Evolutionary conservation across 108 stramenopile genomes (phyloP).

Genomic region (Thalassiosira profunda): DNA sequence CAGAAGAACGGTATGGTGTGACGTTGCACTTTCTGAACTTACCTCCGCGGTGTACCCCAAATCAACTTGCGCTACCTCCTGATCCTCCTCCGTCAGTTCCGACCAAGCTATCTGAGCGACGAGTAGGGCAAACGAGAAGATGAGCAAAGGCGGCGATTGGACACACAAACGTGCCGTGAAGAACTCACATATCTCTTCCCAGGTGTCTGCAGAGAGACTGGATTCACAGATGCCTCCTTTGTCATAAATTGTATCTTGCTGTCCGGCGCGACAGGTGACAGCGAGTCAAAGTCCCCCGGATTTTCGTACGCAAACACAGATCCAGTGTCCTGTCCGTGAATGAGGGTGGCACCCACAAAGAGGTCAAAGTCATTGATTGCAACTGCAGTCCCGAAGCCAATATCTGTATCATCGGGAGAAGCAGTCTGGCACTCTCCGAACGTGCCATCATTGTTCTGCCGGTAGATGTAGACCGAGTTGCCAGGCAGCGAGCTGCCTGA

Average conservation of each 20-base stretch:
- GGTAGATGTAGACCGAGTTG: not conserved
- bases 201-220: conserved; percentile 3
- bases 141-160: no score
- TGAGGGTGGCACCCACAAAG: not conserved
- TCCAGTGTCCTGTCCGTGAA: not conserved
- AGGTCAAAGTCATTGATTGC: not conserved
- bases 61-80: not conserved
- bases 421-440: not conserved
- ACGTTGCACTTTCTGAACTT: no score
- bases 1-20: no score
- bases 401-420: not conserved
- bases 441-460: not conserved
- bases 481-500: not conserved
- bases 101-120: conserved; percentile 25
- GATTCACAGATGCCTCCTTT: no score
- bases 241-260: no score
- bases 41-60: conserved; percentile 7
- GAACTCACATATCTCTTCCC: conserved; percentile 11
- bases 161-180: no score
- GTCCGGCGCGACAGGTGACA: no score
- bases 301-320: not conserved
- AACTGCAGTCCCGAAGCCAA: not conserved
- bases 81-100: not conserved
- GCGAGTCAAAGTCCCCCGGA: no score
- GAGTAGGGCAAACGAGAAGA: no score